phyloP scores from a whole-genome alignment of 202 grass and related monocot genomes.

The Hordeum pubiflorum region DNA sequence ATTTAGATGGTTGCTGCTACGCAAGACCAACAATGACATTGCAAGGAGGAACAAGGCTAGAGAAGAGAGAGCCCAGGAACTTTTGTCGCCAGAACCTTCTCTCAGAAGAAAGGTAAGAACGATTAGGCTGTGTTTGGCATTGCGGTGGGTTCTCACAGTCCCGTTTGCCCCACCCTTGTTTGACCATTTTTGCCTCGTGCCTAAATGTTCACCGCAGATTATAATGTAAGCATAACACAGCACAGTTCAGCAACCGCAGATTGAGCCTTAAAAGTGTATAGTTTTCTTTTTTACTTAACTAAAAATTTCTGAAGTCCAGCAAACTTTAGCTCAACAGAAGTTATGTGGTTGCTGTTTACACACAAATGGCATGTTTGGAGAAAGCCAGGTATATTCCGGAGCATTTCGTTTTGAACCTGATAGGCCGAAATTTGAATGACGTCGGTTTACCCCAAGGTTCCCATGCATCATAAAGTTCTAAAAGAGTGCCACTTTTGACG shows the following conservation, averaged over 20 bases:
- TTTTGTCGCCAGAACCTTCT: slow-evolving; percentile 56
- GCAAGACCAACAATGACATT: slow-evolving; percentile 63
- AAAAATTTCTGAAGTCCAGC: not conserved
- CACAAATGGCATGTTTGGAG: not conserved
- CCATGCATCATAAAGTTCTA: slow-evolving; percentile 19
- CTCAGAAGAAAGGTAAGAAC: slow-evolving; percentile 73
- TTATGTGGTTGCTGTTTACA: not conserved
- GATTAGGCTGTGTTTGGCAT: not conserved
- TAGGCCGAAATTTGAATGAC: not conserved
- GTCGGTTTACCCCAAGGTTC: not conserved
- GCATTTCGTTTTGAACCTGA: not conserved
- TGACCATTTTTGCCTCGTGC: not conserved
- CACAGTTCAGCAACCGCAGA: not conserved
- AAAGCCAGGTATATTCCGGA: slow-evolving; percentile 1
- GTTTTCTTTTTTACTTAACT: not conserved
- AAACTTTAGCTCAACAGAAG: not conserved
- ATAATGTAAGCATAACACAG: not conserved
- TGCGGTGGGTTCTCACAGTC: not conserved
- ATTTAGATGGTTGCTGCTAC: slow-evolving; percentile 73
- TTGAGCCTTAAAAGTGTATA: not conserved
- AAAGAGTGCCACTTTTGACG: not conserved
- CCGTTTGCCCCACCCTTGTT: not conserved
- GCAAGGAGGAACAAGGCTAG: slow-evolving; percentile 76
- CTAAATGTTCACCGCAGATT: not conserved
- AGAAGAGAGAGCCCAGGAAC: slow-evolving; percentile 53